phyloP scores from a whole-genome alignment of 164 flowering plant species.

The Saururus chinensis region DNA sequence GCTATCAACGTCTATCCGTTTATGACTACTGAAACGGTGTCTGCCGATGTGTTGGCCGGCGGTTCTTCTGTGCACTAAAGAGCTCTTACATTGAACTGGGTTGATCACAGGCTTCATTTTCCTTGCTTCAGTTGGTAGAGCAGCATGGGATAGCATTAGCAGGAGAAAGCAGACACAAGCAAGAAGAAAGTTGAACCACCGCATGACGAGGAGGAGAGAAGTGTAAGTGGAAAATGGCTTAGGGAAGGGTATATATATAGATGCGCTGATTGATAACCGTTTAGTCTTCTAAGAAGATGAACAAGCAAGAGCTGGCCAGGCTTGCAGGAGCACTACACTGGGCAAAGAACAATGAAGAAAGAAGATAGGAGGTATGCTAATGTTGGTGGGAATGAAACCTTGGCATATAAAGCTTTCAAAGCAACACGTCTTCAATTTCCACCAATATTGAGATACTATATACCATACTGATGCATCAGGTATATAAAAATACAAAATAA shows the following conservation, averaged over 20 bases:
- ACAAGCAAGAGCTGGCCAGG: background rate
- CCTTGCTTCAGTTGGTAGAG: background rate
- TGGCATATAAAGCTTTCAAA: background rate
- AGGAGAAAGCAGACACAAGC: background rate
- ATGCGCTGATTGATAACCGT: background rate
- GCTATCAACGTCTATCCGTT: background rate
- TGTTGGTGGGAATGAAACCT: background rate
- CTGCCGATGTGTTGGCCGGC: background rate
- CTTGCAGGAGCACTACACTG: background rate
- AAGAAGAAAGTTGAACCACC: background rate
- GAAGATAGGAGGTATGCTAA: too few relatives aligned
- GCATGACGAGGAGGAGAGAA: background rate
- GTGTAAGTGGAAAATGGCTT: background rate
- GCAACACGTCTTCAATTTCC: background rate
- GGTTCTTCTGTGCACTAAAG: background rate
- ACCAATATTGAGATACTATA: background rate
- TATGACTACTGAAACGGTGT: background rate
- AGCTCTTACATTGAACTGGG: background rate
- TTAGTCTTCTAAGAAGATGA: too few relatives aligned
- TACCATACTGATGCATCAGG: background rate
- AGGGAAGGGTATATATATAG: background rate
- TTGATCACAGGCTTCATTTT: background rate
- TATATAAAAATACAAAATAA: too few relatives aligned
- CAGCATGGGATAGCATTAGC: background rate
- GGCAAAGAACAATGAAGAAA: background rate